Evolutionary conservation across 163 green algal genomes (phyloP).

Genomic region (Scenedesmus sp.): DNA sequence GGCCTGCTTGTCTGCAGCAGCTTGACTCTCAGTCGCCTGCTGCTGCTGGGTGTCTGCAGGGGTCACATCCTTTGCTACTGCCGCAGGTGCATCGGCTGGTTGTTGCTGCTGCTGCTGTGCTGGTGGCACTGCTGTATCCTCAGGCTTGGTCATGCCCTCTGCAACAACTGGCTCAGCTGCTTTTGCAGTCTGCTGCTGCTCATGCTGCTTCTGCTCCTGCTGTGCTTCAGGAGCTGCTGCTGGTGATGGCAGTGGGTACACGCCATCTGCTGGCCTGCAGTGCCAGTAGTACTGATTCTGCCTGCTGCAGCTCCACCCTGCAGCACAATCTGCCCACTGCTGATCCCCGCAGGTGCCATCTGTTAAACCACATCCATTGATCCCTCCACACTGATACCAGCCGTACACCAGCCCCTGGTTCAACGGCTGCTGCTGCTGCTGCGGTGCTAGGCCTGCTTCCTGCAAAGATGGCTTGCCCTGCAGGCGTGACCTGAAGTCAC

Average conservation of each 20-base stretch:
- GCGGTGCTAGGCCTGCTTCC: background rate
- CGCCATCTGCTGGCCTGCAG: background rate
- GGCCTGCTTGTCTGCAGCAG: background rate
- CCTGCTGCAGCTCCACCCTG: background rate
- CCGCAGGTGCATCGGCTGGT: background rate
- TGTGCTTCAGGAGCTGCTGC: background rate
- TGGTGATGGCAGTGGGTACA: background rate
- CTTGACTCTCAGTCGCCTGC: background rate
- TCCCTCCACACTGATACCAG: constrained; percentile 22
- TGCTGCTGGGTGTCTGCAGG: background rate
- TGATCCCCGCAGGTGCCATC: background rate
- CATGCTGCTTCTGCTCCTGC: background rate
- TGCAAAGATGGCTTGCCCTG: background rate
- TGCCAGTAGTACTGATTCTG: constrained; percentile 8
- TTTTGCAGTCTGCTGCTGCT: background rate
- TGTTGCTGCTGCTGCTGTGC: background rate
- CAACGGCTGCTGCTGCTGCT: constrained; percentile 21
- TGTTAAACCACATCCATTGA: background rate
- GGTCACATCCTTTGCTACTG: background rate
- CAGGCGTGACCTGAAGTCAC: background rate
- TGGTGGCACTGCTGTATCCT: background rate
- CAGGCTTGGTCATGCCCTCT: background rate
- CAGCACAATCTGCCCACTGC: constrained; percentile 30
- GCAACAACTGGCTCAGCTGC: background rate
- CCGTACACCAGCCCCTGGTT: background rate